Evolutionary conservation across 176 grass and related monocot species (phyloP).

Genomic region (Zea luxurians): DNA sequence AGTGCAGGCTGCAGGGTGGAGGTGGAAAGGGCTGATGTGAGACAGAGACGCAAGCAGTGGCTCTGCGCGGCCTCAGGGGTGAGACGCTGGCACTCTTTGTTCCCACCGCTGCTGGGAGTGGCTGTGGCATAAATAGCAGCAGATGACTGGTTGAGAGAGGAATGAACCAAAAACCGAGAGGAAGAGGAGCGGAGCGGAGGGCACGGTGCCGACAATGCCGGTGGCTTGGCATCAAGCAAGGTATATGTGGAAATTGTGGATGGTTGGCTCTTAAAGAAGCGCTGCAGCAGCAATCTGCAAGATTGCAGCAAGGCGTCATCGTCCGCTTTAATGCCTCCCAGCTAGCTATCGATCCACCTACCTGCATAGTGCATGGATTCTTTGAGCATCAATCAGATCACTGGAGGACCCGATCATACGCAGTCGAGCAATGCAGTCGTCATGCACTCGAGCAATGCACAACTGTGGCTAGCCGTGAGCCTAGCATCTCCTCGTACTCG

Average conservation of each 20-base stretch:
- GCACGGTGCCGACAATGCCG: slow-evolving; percentile 39
- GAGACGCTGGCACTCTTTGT: background rate
- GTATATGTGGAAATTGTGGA: slow-evolving; percentile 41
- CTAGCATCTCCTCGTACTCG: background rate
- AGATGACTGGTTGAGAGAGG: background rate
- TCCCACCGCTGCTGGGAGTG: background rate
- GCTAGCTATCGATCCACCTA: slow-evolving; percentile 25
- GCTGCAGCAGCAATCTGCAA: slow-evolving; percentile 10
- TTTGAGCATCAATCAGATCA: slow-evolving; percentile 9
- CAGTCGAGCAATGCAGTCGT: background rate
- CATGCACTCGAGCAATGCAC: background rate
- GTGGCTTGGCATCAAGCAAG: slow-evolving; percentile 47
- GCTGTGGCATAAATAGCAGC: slow-evolving; percentile 44
- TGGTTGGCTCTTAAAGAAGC: slow-evolving; percentile 7
- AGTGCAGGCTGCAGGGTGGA: background rate
- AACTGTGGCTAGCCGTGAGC: background rate
- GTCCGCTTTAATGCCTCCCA: slow-evolving; percentile 10
- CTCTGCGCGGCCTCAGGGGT: slow-evolving; percentile 30
- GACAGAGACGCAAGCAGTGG: background rate
- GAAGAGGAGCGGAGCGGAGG: background rate
- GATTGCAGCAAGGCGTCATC: background rate
- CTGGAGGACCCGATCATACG: background rate
- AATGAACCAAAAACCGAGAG: background rate
- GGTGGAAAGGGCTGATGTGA: background rate
- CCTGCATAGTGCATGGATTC: background rate